Percentiles rank a stretch among this genome's conserved stretches.
These are phyloP conservation scores for Neurospora sp. DNA, from an alignment of 495 filamentous ascomycete genomes.

Conservation along the genomic window DNA sequence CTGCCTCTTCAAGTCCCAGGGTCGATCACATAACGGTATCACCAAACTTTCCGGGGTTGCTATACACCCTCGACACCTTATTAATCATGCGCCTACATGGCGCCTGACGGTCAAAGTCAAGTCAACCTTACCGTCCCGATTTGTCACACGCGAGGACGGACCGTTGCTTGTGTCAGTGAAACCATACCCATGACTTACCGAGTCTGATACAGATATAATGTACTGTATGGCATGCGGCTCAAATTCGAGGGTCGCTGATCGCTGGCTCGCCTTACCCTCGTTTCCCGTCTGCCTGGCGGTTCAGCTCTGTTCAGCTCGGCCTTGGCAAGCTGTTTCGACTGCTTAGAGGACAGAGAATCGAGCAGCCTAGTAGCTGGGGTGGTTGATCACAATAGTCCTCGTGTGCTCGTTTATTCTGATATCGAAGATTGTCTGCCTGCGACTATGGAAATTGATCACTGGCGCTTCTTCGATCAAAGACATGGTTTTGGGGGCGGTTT, in stretches of 20 bases:
- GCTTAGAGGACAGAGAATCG: not conserved
- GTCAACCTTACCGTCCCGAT: not conserved
- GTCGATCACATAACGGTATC: not conserved
- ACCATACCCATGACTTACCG: not conserved
- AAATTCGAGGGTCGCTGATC: not conserved
- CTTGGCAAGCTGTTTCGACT: not conserved
- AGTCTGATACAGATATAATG: not conserved
- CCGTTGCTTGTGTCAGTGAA: not conserved
- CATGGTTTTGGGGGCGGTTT: not conserved
- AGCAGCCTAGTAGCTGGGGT: not conserved
- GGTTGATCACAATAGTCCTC: not conserved
- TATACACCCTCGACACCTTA: not conserved
- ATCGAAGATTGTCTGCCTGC: not conserved
- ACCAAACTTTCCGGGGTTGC: not conserved
- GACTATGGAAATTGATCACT: not conserved
- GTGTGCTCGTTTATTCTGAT: not conserved
- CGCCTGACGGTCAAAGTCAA: not conserved
- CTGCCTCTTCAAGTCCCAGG: not conserved
- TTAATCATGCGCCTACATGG: not conserved
- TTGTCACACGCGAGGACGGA: not conserved
- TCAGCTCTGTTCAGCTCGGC: not conserved
- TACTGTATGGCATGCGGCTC: not conserved
- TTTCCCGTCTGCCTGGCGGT: not conserved
- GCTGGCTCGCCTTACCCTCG: not conserved
- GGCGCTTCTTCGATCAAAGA: not conserved